These are phyloP conservation scores for Leucocoprinus birnbaumii DNA, from an alignment of 768 basidiomycete species.

Conservation along the genomic window DNA sequence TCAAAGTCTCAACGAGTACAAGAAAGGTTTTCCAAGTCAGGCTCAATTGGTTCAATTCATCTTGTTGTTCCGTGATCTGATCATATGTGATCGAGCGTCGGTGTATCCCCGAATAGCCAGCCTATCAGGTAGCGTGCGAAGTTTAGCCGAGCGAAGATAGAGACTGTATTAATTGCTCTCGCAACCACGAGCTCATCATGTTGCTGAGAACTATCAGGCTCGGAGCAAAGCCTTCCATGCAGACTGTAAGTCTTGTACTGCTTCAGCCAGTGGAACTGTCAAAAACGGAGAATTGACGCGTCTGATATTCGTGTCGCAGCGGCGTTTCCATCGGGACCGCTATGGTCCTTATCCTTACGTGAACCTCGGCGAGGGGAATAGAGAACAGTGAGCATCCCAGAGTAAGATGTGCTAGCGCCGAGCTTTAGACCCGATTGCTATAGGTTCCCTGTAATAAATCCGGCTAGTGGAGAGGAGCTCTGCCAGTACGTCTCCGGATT, in stretches of 20 bases:
- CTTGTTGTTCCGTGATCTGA: too few species aligned
- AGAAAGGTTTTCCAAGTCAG: too few species aligned
- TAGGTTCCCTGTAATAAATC: conserved; percentile 60
- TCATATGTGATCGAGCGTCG: too few species aligned
- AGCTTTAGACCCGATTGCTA: background rate
- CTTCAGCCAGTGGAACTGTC: background rate
- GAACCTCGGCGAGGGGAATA: conserved; percentile 1
- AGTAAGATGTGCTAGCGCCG: background rate
- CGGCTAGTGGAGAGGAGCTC: conserved; percentile 61
- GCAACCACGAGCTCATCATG: background rate
- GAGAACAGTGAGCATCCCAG: conserved; percentile 17
- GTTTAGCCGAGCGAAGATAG: too few species aligned
- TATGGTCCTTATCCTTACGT: conserved; percentile 11
- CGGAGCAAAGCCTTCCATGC: background rate
- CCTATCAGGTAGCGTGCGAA: background rate
- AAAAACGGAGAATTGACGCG: too few species aligned
- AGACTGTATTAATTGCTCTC: background rate
- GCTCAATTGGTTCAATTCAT: too few species aligned
- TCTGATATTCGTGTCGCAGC: background rate
- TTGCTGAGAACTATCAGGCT: background rate
- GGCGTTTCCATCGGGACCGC: conserved; percentile 1
- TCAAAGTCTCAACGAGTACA: too few species aligned
- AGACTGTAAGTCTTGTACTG: background rate
- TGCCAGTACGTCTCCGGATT: conserved; percentile 39
- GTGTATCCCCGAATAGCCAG: too few species aligned